A percentile compares a stretch with the other conserved stretches of the same genome.
Evolutionary conservation across 139 green algal genomes (phyloP).

Genomic region (Eudorina sp.): DNA sequence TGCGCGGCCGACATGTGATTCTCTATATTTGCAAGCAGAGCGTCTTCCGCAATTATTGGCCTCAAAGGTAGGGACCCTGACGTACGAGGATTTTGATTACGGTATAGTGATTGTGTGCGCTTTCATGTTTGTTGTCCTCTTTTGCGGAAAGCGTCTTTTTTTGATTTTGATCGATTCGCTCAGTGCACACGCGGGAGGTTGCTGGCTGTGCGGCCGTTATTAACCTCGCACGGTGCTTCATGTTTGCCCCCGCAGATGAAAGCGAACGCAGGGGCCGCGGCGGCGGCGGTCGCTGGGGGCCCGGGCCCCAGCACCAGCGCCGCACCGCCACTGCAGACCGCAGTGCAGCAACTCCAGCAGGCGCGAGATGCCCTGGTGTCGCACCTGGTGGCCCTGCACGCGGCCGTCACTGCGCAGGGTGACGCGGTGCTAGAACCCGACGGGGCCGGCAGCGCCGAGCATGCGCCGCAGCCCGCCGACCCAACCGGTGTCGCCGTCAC

Average conservation of each 20-base stretch:
- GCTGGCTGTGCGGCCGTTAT: too few species aligned
- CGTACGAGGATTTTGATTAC: too few species aligned
- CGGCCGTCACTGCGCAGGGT: neutral
- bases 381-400: constrained; percentile 23
- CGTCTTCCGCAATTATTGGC: too few species aligned
- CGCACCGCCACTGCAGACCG: neutral
- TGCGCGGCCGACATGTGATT: too few species aligned
- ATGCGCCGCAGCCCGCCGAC: neutral
- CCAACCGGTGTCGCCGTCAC: neutral
- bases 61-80: too few species aligned
- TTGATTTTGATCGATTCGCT: neutral
- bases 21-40: too few species aligned
- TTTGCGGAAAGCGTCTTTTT: neutral
- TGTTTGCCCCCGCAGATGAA: too few species aligned
- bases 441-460: neutral
- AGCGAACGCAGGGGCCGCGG: too few species aligned
- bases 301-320: constrained; percentile 10
- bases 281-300: neutral
- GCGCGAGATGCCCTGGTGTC: constrained; percentile 13
- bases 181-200: too few species aligned
- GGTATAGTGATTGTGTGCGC: too few species aligned
- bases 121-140: too few species aligned
- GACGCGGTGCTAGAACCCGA: constrained; percentile 10
- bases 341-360: neutral
- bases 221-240: too few species aligned